Evolutionary conservation across 768 basidiomycete species (phyloP), one percentile per base, ranked within the genome.

Genomic region (Collybia mongolica): DNA sequence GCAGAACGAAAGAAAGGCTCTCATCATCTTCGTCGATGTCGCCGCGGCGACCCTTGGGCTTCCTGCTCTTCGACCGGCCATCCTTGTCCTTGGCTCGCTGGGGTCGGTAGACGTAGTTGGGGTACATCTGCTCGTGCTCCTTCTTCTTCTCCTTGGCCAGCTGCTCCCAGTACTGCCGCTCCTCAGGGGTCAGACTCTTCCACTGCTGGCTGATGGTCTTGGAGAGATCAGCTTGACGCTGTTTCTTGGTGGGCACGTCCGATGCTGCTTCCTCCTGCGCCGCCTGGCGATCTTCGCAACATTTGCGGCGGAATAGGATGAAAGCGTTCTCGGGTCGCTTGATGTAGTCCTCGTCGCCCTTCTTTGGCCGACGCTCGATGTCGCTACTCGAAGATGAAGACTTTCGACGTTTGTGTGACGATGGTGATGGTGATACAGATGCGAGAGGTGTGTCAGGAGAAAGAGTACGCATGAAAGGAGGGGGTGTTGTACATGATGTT

Each of bases 281-380:
- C 12, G 72, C 70, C 65, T 86, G 82, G 28, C 83, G 80, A 44
- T 87, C 84, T 67, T 86, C 83, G 67, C 84, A 88, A 68, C 84
- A 88, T 60, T 86, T 82, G 58, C 87, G 79, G 48, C 88, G 81
- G 79, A 90, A 90, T 48, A 90, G 77, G 64, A 90, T 90, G 74
- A 90, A 90, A 6, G 88, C 88, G 60, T 90, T 90, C 70, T 88
- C 86, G 1, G 88, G 88, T 38, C 88, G 82, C 67, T 89, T 89
- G 72, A 90, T 82, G 62, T 90, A 90, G 66, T 88, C 86, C 43
- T 86, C 86, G 67, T 90, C 88, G 58, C 88, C 88, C 72, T 84
- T 83, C 69, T 73, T 81, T 54, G 84, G 79, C 51, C 79, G 68
- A 56, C 80, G 80, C 53, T 84, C 82, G 60, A 70, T 59, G 65